Evolutionary conservation across 306 rosid genomes (phyloP).

Genomic region (Ormosia semicastrata): DNA sequence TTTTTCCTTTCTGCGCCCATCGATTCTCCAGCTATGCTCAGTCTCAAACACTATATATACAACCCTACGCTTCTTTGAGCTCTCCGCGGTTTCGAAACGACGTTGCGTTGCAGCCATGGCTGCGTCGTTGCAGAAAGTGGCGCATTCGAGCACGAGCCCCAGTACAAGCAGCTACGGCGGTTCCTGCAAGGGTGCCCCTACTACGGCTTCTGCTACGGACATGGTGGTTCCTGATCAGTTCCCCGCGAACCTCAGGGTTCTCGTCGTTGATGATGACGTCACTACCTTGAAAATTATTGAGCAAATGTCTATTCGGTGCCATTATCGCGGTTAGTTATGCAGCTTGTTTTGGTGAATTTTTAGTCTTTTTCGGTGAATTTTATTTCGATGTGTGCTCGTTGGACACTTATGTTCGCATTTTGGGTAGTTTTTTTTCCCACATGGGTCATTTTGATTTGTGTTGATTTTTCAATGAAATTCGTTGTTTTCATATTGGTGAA

Average conservation of each 20-base stretch:
- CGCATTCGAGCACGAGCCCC: slow-evolving; percentile 42
- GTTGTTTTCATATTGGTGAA: background rate
- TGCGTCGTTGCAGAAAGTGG: slow-evolving; percentile 48
- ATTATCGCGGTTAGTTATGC: slow-evolving; percentile 36
- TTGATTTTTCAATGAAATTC: background rate
- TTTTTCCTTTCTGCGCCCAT: background rate
- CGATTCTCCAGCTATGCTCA: background rate
- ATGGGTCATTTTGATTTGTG: too few relatives aligned
- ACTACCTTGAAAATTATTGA: slow-evolving; percentile 48
- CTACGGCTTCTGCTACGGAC: background rate
- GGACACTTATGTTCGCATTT: too few relatives aligned
- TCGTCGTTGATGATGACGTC: slow-evolving; percentile 60
- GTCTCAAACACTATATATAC: background rate
- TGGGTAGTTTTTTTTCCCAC: too few relatives aligned
- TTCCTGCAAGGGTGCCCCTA: slow-evolving; percentile 16
- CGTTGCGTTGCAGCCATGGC: slow-evolving; percentile 36
- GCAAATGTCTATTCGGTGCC: slow-evolving; percentile 51
- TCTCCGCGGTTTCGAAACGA: background rate
- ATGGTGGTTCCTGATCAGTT: slow-evolving; percentile 38
- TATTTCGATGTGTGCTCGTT: too few relatives aligned
- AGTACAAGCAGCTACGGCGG: slow-evolving; percentile 18
- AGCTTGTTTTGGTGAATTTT: background rate
- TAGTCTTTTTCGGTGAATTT: too few relatives aligned
- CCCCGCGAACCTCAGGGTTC: slow-evolving; percentile 56
- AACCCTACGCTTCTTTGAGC: background rate